Percentiles rank a stretch among this genome's conserved stretches.
Conservation (phyloP, 306 rosid species). For the Parietaria judaica region DNA sequence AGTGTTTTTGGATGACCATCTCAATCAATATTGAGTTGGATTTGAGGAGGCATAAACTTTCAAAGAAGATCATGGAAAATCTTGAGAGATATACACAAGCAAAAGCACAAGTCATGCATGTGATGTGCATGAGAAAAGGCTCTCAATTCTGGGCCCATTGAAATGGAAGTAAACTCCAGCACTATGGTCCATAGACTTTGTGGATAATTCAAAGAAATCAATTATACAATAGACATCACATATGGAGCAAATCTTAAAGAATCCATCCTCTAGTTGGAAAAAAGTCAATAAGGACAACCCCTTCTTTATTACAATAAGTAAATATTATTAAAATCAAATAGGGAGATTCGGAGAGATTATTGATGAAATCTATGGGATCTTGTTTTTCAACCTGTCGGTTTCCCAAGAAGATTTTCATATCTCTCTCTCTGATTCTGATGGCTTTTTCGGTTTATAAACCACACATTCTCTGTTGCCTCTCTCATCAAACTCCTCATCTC, state of each 20-base stretch:
- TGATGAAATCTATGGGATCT: conserved; percentile 67
- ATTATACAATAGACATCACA: too few species aligned
- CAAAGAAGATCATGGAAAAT: not conserved
- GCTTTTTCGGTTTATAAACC: conserved; percentile 38
- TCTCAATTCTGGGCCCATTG: not conserved
- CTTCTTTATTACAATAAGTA: conserved; percentile 33
- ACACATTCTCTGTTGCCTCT: not conserved
- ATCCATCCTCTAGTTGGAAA: not conserved
- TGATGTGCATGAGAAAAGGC: conserved; percentile 16
- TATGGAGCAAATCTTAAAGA: not conserved
- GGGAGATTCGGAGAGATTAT: conserved; percentile 58
- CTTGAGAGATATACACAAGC: not conserved
- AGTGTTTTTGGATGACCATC: not conserved
- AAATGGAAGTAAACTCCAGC: not conserved
- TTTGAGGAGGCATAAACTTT: not conserved
- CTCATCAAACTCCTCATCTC: not conserved
- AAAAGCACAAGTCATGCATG: not conserved
- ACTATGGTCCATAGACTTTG: not conserved
- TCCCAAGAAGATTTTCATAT: conserved; percentile 32
- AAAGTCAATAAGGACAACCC: conserved; percentile 16
- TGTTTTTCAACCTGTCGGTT: conserved; percentile 77
- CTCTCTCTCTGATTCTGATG: conserved; percentile 32
- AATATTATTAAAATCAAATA: conserved; percentile 32
- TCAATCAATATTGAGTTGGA: not conserved
- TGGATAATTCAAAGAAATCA: not conserved